Base-by-base conservation (phyloP, 352 stramenopile species). In the Blastocystis hominis region DNA sequence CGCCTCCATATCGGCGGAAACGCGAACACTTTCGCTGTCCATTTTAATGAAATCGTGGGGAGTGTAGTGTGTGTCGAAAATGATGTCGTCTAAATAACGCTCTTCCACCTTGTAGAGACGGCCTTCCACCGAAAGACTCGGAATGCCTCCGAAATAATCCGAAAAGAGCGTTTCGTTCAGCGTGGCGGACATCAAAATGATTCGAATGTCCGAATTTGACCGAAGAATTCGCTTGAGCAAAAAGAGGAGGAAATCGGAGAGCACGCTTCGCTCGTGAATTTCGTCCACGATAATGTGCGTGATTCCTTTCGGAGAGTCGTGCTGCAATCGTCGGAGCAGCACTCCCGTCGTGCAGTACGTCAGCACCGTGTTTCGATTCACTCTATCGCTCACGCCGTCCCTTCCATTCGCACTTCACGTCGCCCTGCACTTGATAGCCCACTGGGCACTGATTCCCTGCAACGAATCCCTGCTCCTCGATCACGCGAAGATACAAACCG, bases 271-370 rank as follows among this genome's bases (percentile, higher is more conserved):
- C 90, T 99, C 97, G 89, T 98, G 95, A 40, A 98, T 95, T 90
- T 98, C 96, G 89, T 99, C 97, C 17, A 99, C 93, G 66, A 99
- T 94, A 70, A 99, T 93, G 89, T 98, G 95, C 36, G 94, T 97
- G 54, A 98, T 91, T 64, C 93, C 92, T 42, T 94, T 90, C 3
- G 91, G 93, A 3, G 88, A 90, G 13, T 94, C 92, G 1, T 93
- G 91, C 66, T 97, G 94, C 3, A 98, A 90, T 72, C 93, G 93
- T 13, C 95, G 93, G 7, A 98, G 90, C 46, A 98, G 89, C 30
- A 98, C 94, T 46, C 95, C 96, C 30, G 94, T 98, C 36, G 96
- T 98, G 88, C 94, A 98, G 84, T 98, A 97, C 10, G 97, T 89
- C 38, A 84, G 59, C n/a, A 68, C 47, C 2, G 72, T 84, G 40